Conservation (phyloP, 805 yeast genomes). For the Metschnikowia amazonensis region DNA sequence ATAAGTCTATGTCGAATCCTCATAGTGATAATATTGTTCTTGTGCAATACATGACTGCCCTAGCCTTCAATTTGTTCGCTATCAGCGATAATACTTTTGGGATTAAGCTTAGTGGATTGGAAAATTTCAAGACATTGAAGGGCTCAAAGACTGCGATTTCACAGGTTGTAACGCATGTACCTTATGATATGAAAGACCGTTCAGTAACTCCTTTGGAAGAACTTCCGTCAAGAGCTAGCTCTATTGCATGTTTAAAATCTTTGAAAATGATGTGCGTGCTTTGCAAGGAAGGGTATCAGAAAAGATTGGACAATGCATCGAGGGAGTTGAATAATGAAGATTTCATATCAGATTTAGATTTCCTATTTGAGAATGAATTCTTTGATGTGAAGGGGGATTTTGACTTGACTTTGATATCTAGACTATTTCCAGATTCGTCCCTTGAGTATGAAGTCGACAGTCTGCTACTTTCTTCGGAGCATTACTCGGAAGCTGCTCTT, state of each 20-base stretch:
- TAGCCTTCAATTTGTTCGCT: conserved; percentile 31
- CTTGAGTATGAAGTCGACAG: conserved; percentile 9
- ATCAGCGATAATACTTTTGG: conserved; percentile 34
- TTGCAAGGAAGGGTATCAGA: conserved; percentile 37
- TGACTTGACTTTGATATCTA: conserved; percentile 22
- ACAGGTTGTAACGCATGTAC: conserved; percentile 34
- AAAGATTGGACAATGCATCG: conserved; percentile 29
- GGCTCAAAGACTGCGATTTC: conserved; percentile 26
- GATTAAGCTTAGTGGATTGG: conserved; percentile 25
- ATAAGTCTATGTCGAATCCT: background rate
- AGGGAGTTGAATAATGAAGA: conserved; percentile 18
- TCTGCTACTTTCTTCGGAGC: conserved; percentile 6
- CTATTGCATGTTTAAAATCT: conserved; percentile 24
- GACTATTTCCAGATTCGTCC: conserved; percentile 5
- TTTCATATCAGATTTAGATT: conserved; percentile 21
- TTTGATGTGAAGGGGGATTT: conserved; percentile 21
- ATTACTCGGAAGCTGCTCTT: conserved; percentile 27
- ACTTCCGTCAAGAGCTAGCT: conserved; percentile 25
- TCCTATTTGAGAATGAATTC: conserved; percentile 19
- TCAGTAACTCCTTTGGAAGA: conserved; percentile 28
- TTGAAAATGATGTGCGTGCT: conserved; percentile 26
- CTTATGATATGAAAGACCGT: conserved; percentile 40
- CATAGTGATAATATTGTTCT: conserved; percentile 20
- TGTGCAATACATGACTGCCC: conserved; percentile 33
- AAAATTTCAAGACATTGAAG: conserved; percentile 28